Percentiles rank a stretch among this genome's conserved stretches.
Conservation (phyloP, 495 filamentous ascomycete species). For the Annulohypoxylon nitens region DNA sequence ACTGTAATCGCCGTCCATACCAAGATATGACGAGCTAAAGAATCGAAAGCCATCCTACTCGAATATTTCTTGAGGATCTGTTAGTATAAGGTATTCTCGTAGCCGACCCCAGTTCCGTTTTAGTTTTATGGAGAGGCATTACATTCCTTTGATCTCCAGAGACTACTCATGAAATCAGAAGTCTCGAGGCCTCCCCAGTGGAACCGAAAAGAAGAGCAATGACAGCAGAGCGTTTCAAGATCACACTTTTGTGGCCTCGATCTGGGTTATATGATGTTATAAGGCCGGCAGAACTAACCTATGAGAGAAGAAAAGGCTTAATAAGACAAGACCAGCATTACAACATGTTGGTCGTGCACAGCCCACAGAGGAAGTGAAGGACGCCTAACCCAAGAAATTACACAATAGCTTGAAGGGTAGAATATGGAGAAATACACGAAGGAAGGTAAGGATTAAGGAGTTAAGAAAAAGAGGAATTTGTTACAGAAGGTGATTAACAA, state of each 20-base stretch:
- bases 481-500: conserved; percentile 38
- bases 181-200: conserved; percentile 33
- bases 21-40: conserved; percentile 50
- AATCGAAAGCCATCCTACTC: conserved; percentile 61
- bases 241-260: conserved; percentile 32
- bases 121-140: conserved; percentile 37
- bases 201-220: conserved; percentile 23
- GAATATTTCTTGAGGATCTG: conserved; percentile 55
- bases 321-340: conserved; percentile 58
- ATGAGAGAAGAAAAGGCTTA: conserved; percentile 52
- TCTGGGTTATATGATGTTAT: conserved; percentile 46
- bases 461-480: conserved; percentile 36
- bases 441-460: conserved; percentile 32
- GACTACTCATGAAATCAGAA: conserved; percentile 22
- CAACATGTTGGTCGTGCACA: conserved; percentile 50
- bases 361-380: conserved; percentile 47
- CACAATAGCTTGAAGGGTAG: conserved; percentile 1
- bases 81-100: conserved; percentile 40
- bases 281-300: conserved; percentile 47
- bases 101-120: conserved; percentile 40
- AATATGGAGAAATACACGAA: conserved; percentile 32
- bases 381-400: conserved; percentile 28
- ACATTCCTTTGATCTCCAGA: conserved; percentile 36
- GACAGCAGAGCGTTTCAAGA: conserved; percentile 33
- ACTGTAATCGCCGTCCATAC: conserved; percentile 54